Conservation (phyloP, 1,139 yeast species). For the Scheffersomyces insectosa region DNA sequence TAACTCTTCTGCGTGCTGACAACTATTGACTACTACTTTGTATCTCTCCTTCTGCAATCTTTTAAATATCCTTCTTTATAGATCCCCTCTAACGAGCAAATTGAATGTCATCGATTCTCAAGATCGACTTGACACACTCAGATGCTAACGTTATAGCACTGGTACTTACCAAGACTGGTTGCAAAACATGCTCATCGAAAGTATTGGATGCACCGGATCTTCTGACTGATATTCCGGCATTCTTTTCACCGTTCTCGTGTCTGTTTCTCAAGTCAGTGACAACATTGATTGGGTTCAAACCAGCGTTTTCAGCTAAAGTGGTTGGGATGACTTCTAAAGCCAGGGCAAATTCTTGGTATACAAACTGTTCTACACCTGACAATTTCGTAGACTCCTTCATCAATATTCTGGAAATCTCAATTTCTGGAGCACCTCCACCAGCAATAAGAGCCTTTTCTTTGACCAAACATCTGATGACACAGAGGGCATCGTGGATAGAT, state of each 20-base stretch:
- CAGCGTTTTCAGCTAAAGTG: conserved; percentile 97
- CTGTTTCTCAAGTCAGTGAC: conserved; percentile 92
- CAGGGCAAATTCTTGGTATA: conserved; percentile 93
- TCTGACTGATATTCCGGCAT: conserved; percentile 95
- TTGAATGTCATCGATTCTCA: conserved; percentile 95
- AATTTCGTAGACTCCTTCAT: conserved; percentile 74
- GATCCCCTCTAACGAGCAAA: conserved; percentile 39
- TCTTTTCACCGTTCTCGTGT: conserved; percentile 87
- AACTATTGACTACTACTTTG: too few species aligned
- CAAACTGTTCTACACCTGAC: conserved; percentile 90
- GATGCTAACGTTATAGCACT: conserved; percentile 93
- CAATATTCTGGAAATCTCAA: conserved; percentile 83
- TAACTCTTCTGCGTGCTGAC: too few species aligned
- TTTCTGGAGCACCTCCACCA: conserved; percentile 99
- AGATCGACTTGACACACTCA: conserved; percentile 92
- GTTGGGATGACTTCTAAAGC: conserved; percentile 97
- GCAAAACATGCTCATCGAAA: conserved; percentile 90
- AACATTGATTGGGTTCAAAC: conserved; percentile 89
- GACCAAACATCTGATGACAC: conserved; percentile 94
- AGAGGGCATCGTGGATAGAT: conserved; percentile 93
- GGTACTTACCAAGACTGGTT: conserved; percentile 92
- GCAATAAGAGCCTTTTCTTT: conserved; percentile 94
- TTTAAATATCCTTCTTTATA: too few species aligned
- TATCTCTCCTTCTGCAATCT: too few species aligned
- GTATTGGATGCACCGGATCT: conserved; percentile 93